Evolutionary conservation across 805 yeast genomes (phyloP), one percentile per base, ranked within the genome.

Genomic region (Barnettozyma pratensis): DNA sequence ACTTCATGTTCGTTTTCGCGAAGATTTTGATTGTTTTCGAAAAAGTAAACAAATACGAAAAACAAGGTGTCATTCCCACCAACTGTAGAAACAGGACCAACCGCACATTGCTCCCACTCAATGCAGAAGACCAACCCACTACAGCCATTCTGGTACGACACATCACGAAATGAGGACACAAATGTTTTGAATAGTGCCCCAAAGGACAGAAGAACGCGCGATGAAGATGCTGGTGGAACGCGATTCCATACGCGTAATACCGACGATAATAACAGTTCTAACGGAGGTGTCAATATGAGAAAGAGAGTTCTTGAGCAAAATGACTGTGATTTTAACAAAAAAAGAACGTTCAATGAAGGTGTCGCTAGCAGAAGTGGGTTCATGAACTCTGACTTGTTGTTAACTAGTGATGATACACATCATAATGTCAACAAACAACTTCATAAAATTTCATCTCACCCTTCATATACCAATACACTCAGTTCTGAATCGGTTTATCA

Each of bases 191-290:
- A 68, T 39, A 64, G 71, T 2, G 65, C 68, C 12, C 80, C 79
- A 3, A 55, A 73, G 43, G 71, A 70, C 14, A 55, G 72, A 34
- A 61, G 55, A 9, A 66, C 64, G 7, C 65, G 70, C 14, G 78
- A 74, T 54, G 67, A 66, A 52, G 72, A 75, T 58, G 77, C 78
- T 9, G 62, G 69, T 5, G 73, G 76, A 42, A 60, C 66, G 1
- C 61, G 57, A 48, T 73, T 73, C 53, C 79, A 74, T 49, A 70
- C 76, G 5, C 57, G 76, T 39, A 37, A 29, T 39, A 30, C 29
- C 5, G 19, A 19, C 19, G 19, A 19, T 19, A 31, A 34, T 10
- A 35, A 27, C 9, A 49, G 39, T 14, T 48, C 50, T 5, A 54
- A 50, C 34, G 47, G 46, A 7, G 14, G 32, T 11, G 6, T 35